Evolutionary conservation across 257 asterid genomes (phyloP), one percentile per base, ranked within the genome.

Genomic region (Hygrophila difformis): DNA sequence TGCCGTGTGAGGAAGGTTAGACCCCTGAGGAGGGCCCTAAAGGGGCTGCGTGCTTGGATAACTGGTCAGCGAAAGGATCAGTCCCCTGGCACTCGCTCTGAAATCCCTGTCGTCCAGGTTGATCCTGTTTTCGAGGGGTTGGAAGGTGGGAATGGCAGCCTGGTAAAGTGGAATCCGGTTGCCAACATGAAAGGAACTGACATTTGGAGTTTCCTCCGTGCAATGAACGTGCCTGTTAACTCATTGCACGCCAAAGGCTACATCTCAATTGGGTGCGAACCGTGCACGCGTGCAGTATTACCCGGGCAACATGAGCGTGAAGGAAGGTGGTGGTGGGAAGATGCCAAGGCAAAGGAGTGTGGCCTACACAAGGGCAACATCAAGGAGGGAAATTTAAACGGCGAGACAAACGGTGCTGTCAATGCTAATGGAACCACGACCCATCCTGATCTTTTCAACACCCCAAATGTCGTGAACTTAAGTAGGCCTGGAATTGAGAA

Each of bases 311-410:
- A n/a, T n/a, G n/a, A n/a, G 68, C 51, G 80, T 11, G 80, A 73
- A 64, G 80, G 80, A 36, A 65, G 80, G 49, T 73, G 80, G 80
- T 73, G 80, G 80, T 73, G 80, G 80, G 80, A 73, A 55, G 80
- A 73, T 47, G 76, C 76, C 10, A 68, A n/a, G n/a, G n/a, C n/a
- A n/a, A n/a, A n/a, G n/a, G n/a, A n/a, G n/a, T n/a, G n/a, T n/a
- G n/a, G n/a, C 68, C 80, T 73, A 1, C 80, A 73, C 54, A 73
- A 73, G 42, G 76, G 76, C 7, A 68, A 73, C 22, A 35, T 68
- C 12, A 68, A 68, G 65, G 76, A 73, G 15, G 57, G 37, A 40
- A 57, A 37, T 43, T 26, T 45, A 51, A 67, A 60, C 3, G 66
- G 61, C 0, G 42, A 52, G 19, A 66, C 47, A 18, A 48, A 52